Conservation (phyloP, 2,329 filamentous ascomycete species). For the Phyllosticta citribraziliensis region DNA sequence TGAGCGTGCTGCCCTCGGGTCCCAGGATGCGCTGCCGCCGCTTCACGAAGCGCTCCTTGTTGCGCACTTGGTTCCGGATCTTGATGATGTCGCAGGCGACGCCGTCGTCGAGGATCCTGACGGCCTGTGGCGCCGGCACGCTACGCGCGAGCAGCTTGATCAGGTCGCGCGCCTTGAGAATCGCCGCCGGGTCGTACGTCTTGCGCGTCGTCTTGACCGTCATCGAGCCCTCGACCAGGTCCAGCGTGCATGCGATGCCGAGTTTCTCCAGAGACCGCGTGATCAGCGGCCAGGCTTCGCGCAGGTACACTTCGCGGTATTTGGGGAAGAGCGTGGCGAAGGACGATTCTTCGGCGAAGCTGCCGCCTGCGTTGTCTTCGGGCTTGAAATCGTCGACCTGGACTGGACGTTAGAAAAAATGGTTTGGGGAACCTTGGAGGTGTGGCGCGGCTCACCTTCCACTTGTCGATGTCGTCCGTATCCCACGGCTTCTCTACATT, state of each 20-base stretch:
- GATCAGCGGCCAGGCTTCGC: constrained; percentile 85
- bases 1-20: constrained; percentile 82
- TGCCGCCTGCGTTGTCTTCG: constrained; percentile 74
- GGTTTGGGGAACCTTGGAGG: background rate
- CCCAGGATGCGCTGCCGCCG: constrained; percentile 85
- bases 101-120: constrained; percentile 90
- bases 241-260: constrained; percentile 83
- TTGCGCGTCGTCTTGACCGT: constrained; percentile 89
- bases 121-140: constrained; percentile 82
- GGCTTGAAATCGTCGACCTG: constrained; percentile 74
- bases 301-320: constrained; percentile 89
- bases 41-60: constrained; percentile 94
- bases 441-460: constrained; percentile 51
- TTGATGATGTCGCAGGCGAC: constrained; percentile 94
- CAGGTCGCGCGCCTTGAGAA: constrained; percentile 86
- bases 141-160: constrained; percentile 87
- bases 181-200: constrained; percentile 83
- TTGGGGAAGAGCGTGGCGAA: constrained; percentile 86
- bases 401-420: background rate
- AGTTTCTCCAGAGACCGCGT: constrained; percentile 78
- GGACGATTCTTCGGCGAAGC: constrained; percentile 85
- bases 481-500: constrained; percentile 87
- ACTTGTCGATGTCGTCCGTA: constrained; percentile 94
- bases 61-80: constrained; percentile 79
- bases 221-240: constrained; percentile 94